phyloP scores from a whole-genome alignment of 345 rosid genomes.

The Gossypium australe region DNA sequence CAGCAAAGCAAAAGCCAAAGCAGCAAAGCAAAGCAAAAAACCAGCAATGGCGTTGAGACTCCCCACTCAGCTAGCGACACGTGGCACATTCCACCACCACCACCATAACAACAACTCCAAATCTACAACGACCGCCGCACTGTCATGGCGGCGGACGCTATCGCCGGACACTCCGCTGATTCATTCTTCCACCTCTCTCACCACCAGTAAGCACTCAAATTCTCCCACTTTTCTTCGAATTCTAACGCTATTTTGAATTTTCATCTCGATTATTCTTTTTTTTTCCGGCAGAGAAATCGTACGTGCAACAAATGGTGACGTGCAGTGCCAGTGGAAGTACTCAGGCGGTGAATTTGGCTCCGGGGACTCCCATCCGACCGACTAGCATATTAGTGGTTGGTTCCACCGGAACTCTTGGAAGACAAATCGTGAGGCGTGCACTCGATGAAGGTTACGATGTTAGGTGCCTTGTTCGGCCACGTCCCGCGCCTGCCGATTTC shows the following conservation, averaged over 20 bases:
- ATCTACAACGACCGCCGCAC: not conserved
- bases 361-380: conserved; percentile 74
- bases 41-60: conserved; percentile 10
- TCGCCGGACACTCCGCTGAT: not conserved
- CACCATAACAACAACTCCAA: not conserved
- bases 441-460: conserved; percentile 93
- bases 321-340: conserved; percentile 27
- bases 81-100: conserved; percentile 5
- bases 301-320: conserved; percentile 20
- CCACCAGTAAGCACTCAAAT: conserved; percentile 2
- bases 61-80: conserved; percentile 17
- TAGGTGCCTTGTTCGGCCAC: conserved; percentile 84
- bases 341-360: conserved; percentile 54
- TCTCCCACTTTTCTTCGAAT: not conserved
- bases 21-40: not conserved
- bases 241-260: not conserved
- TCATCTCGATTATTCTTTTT: not conserved
- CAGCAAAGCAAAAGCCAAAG: not conserved
- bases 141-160: conserved; percentile 4
- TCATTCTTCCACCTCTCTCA: not conserved
- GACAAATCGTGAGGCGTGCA: conserved; percentile 85
- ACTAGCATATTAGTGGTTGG: conserved; percentile 88
- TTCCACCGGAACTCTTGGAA: conserved; percentile 82
- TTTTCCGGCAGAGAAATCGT: conserved; percentile 16
- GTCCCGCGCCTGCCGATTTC: conserved; percentile 92